A percentile compares a stretch with the other conserved stretches of the same genome.
phyloP scores from a whole-genome alignment of 2,329 filamentous ascomycete species.

The Blastomyces gilchristii region DNA sequence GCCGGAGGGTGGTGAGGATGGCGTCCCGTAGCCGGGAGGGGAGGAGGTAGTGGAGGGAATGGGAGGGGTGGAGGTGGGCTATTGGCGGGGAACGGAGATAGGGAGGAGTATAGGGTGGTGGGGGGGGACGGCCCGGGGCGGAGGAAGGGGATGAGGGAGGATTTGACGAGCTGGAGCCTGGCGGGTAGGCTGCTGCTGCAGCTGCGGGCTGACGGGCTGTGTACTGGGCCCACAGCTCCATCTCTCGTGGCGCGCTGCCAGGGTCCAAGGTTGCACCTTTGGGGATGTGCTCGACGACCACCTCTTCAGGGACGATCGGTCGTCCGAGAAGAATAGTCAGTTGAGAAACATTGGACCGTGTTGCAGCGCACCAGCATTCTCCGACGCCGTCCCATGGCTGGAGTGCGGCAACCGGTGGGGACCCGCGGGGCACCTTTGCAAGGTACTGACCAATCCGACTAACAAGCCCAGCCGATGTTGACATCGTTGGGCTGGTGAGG shows the following conservation, averaged over 20 bases:
- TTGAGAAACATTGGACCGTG: conserved; percentile 36
- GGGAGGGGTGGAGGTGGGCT: not conserved
- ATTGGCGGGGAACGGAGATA: not conserved
- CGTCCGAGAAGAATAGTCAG: conserved; percentile 30
- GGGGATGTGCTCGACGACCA: conserved; percentile 64
- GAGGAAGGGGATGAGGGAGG: conserved; percentile 26
- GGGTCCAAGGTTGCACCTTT: conserved; percentile 52
- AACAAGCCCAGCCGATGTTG: conserved; percentile 19
- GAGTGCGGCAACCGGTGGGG: conserved; percentile 49
- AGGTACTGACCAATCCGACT: conserved; percentile 16
- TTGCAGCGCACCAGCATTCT: conserved; percentile 74
- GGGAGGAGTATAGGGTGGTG: not conserved
- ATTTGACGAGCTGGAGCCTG: conserved; percentile 13
- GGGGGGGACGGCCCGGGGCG: conserved; percentile 19
- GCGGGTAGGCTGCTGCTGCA: conserved; percentile 1
- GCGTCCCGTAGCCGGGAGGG: conserved; percentile 21
- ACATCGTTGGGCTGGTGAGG: conserved; percentile 50
- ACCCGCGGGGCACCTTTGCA: conserved; percentile 16
- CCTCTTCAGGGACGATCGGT: conserved; percentile 54
- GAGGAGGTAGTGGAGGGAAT: conserved; percentile 1
- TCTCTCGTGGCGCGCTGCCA: conserved; percentile 50
- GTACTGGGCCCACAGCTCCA: conserved; percentile 60
- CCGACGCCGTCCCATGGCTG: conserved; percentile 64
- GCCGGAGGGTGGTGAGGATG: conserved; percentile 25
- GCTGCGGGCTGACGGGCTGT: conserved; percentile 18